These are phyloP conservation scores for Hygrocybe coccinea DNA, from an alignment of 768 basidiomycete genomes.

Conservation along the genomic window DNA sequence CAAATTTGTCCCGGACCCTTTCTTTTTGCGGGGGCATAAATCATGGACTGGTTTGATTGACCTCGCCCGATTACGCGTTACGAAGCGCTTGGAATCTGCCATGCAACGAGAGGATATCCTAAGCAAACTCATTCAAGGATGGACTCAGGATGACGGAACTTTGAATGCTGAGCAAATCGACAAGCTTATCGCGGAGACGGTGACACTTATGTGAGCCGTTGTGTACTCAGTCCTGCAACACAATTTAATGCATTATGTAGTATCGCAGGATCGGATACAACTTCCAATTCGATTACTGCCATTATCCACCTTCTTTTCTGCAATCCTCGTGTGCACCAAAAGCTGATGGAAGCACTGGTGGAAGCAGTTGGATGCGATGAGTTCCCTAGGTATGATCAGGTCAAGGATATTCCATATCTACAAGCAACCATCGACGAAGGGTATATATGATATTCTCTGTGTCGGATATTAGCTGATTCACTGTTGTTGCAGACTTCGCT, in stretches of 20 bases:
- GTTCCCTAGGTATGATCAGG: slow-evolving; percentile 17
- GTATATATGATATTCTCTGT: slow-evolving; percentile 7
- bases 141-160: slow-evolving; percentile 9
- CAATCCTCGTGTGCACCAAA: slow-evolving; percentile 21
- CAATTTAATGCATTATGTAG: background rate
- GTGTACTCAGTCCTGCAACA: background rate
- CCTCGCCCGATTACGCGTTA: slow-evolving; percentile 22
- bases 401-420: slow-evolving; percentile 27
- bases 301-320: slow-evolving; percentile 24
- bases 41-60: slow-evolving; percentile 20
- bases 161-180: slow-evolving; percentile 20
- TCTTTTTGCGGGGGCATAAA: slow-evolving; percentile 21
- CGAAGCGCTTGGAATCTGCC: slow-evolving; percentile 19
- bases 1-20: slow-evolving; percentile 23
- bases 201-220: slow-evolving; percentile 25
- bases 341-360: slow-evolving; percentile 17
- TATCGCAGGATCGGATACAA: slow-evolving; percentile 28
- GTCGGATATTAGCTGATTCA: background rate
- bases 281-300: slow-evolving; percentile 29
- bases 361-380: slow-evolving; percentile 10
- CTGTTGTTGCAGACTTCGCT: slow-evolving; percentile 21
- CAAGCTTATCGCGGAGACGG: slow-evolving; percentile 25
- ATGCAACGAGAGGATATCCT: slow-evolving; percentile 25
- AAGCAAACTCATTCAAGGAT: slow-evolving; percentile 22
- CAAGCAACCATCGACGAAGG: slow-evolving; percentile 28